These are phyloP conservation scores for Xylaria sp. DNA, from an alignment of 2,329 filamentous ascomycete species.

Conservation along the genomic window DNA sequence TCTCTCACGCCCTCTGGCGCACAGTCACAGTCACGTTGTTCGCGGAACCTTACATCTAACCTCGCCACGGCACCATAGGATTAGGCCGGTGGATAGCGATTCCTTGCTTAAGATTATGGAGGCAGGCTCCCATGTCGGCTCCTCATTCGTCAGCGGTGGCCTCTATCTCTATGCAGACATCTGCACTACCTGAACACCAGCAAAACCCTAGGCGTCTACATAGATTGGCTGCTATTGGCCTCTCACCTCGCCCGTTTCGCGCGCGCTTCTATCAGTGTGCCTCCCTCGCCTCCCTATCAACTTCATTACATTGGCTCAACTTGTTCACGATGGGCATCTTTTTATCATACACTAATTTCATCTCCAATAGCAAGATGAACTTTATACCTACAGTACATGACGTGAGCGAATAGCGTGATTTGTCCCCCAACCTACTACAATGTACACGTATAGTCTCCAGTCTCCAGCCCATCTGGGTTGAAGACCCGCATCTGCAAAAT, in stretches of 20 bases:
- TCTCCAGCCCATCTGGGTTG: neutral
- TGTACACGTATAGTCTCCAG: neutral
- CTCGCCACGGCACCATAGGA: neutral
- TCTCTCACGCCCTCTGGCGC: neutral
- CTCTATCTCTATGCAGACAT: neutral
- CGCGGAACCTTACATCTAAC: neutral
- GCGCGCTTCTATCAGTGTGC: slow-evolving; percentile 21
- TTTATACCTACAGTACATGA: too few relatives aligned
- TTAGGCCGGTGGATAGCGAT: neutral
- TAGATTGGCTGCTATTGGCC: slow-evolving; percentile 13
- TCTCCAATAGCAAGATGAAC: too few relatives aligned
- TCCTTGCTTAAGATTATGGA: neutral
- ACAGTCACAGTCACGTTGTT: neutral
- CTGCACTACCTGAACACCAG: slow-evolving; percentile 2
- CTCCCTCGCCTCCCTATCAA: too few relatives aligned
- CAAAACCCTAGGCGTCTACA: slow-evolving; percentile 3
- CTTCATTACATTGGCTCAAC: neutral
- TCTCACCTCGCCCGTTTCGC: slow-evolving; percentile 13
- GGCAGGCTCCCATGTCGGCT: neutral
- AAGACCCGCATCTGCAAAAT: slow-evolving; percentile 9
- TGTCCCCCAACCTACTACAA: neutral
- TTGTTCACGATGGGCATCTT: too few relatives aligned
- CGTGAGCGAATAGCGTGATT: neutral
- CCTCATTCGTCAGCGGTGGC: slow-evolving; percentile 6
- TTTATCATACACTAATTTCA: too few relatives aligned